phyloP scores from a whole-genome alignment of 2,329 filamentous ascomycete genomes.

The Kalaharituber pfeilii region DNA sequence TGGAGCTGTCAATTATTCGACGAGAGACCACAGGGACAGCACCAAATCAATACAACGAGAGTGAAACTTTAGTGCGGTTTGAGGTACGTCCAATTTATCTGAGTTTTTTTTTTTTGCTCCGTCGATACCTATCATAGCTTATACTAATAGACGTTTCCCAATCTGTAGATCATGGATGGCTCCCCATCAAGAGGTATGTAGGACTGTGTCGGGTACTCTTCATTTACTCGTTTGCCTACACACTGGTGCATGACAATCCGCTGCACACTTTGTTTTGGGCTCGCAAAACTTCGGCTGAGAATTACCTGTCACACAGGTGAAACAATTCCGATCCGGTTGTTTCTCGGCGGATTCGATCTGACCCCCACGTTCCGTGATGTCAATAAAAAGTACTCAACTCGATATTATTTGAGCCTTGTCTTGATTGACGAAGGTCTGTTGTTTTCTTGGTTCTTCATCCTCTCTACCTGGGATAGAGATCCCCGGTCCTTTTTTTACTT shows the following conservation, averaged over 20 bases:
- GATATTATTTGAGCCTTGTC: slow-evolving; percentile 92
- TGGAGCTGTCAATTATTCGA: slow-evolving; percentile 96
- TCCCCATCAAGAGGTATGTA: slow-evolving; percentile 76
- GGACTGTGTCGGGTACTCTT: too few relatives aligned
- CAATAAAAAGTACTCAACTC: slow-evolving; percentile 98
- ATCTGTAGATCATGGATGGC: slow-evolving; percentile 82
- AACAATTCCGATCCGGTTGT: slow-evolving; percentile 91
- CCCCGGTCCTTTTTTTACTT: too few relatives aligned
- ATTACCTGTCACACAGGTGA: slow-evolving; percentile 35
- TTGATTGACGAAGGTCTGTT: slow-evolving; percentile 73
- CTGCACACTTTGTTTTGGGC: slow-evolving; percentile 9
- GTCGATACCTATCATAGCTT: slow-evolving; percentile 3
- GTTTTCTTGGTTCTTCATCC: background rate
- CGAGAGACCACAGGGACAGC: slow-evolving; percentile 90
- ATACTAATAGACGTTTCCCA: slow-evolving; percentile 3
- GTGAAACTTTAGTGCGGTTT: slow-evolving; percentile 90
- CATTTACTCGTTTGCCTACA: too few relatives aligned
- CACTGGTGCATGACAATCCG: slow-evolving; percentile 6
- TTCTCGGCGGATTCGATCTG: slow-evolving; percentile 91
- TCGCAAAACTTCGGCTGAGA: slow-evolving; percentile 3
- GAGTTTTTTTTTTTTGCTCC: slow-evolving; percentile 7
- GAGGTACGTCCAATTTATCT: slow-evolving; percentile 40
- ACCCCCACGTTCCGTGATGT: slow-evolving; percentile 98
- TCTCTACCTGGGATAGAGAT: too few relatives aligned
- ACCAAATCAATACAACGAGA: slow-evolving; percentile 98